phyloP scores from a whole-genome alignment of 2,329 filamentous ascomycete genomes.

The Lithohypha guttulata region DNA sequence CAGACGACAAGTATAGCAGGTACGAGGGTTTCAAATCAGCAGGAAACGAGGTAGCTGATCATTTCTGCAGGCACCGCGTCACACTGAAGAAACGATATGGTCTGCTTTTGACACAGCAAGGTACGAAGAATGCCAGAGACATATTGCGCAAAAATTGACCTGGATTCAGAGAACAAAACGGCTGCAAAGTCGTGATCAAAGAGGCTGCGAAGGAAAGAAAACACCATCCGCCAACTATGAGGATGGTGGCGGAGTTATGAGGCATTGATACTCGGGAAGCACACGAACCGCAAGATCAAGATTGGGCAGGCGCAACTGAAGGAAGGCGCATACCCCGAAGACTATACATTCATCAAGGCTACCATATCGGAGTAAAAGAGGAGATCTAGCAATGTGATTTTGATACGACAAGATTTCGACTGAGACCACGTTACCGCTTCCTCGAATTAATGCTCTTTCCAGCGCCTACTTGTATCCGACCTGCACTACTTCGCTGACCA shows the following conservation, averaged over 20 bases:
- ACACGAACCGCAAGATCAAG: too few relatives aligned
- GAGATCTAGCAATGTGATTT: too few relatives aligned
- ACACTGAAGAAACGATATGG: conserved; percentile 90
- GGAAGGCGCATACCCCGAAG: too few relatives aligned
- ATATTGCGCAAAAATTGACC: conserved; percentile 14
- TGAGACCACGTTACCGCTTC: conserved; percentile 40
- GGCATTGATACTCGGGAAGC: conserved; percentile 12
- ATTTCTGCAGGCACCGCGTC: conserved; percentile 61
- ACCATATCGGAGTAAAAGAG: too few relatives aligned
- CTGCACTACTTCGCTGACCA: conserved; percentile 59
- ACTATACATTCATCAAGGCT: too few relatives aligned
- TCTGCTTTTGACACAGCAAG: conserved; percentile 73
- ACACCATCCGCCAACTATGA: too few relatives aligned
- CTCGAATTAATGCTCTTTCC: conserved; percentile 77
- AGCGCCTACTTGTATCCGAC: conserved; percentile 68
- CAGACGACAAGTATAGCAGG: conserved; percentile 95
- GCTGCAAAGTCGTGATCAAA: conserved; percentile 10
- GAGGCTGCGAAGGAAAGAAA: too few relatives aligned
- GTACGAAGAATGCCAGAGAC: conserved; percentile 28
- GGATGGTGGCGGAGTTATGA: neutral
- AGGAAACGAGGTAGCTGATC: conserved; percentile 1
- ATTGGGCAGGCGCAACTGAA: too few relatives aligned
- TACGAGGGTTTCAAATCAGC: conserved; percentile 25
- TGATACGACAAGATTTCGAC: too few relatives aligned
- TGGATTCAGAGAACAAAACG: conserved; percentile 5